Evolutionary conservation across 2,329 filamentous ascomycete species (phyloP), one percentile per base, ranked within the genome.

Genomic region (Sarocladium strictum): DNA sequence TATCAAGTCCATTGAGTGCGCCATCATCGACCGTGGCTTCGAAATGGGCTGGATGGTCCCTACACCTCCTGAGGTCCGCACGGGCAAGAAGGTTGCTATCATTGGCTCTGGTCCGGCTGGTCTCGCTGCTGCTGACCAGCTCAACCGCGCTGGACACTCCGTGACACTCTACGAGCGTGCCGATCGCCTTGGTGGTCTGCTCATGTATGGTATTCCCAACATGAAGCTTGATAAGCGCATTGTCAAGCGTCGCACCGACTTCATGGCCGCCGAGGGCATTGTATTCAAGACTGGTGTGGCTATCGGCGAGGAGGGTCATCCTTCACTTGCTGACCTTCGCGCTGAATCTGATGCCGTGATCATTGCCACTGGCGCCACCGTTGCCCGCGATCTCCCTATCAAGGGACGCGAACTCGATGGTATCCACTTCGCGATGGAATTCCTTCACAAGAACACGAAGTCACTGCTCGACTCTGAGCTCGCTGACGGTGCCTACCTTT

Each of bases 171-270:
- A 94, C 66, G 93, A 97, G 79, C 90, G 93, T 60, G 84, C 91
- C 57, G 93, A 97, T 68, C 90, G 93, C 60, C 77, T 87, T 56
- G 93, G 93, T 73, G 93, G 93, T 71, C 79, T 97, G 54, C 83
- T 97, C 65, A 97, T 97, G 93, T 97, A 97, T 68, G 93, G 93
- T 62, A 97, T 97, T 62, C 93, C 93, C 61, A 97, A 97, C 79
- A 97, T 97, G 93, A 97, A 97, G 79, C 87, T 97, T 40, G 93
- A 97, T 77, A 97, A 97, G 81, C 90, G 90, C 67, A 86, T 97
- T 59, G 93, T 97, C 57, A 93, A 97, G 79, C 89, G 93, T 53
- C 89, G 93, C 70, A 91, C 94, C 50, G 90, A 97, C 72, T 91
- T 97, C 72, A 93, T 97, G 89, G 89, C 88, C 54, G 82, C 85